Base-by-base conservation (phyloP, 768 basidiomycete genomes). In the Panus rudis region DNA sequence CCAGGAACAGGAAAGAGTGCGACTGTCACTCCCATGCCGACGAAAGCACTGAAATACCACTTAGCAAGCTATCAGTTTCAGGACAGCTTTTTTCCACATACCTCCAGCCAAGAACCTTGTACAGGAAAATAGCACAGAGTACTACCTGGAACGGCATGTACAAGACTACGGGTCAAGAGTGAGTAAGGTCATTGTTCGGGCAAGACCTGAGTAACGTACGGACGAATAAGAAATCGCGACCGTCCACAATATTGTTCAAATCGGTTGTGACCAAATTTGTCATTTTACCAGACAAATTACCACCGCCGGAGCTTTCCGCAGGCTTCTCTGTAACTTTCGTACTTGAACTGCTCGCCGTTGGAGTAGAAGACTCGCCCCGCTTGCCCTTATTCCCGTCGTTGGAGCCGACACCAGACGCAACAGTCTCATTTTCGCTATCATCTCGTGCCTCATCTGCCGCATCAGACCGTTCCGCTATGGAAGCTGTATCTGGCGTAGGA, bases 201-300 rank as follows among this genome's bases (percentile, higher is more conserved):
- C 20, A n/a, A 14, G 4, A 23, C 26, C n/a, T 10, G 21, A 39
- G 7, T 13, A 2, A 41, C 51, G 35, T 10, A 53, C 49, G 12
- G 13, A 50, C 26, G 32, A 52, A 47, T 37, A 52, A 42, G 43
- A 54, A 48, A 37, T 51, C 47, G 25, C 52, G 46, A 12, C 49
- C 52, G 13, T 48, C 37, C 17, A 50, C 49, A 16, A 58, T 17
- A 47, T 28, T 55, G 47, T 38, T 59, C 49, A 52, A 52, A 63
- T 90, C 86, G 1, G 79, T 78, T 4, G 84, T 78, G 28, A 86
- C 75, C 10, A 89, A 63, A 43, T 86, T 89, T 57, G 83, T 89
- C 59, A 90, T 81, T 56, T 78, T 84, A 10, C 88, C 87, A 34
- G 79, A 74, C 19, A 87, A 62, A 55, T 84, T 80, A 12, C 63